Percentiles rank a stretch among this genome's conserved stretches.
These are phyloP conservation scores for Phytophthora constricta DNA, from an alignment of 352 stramenopile genomes.

Conservation along the genomic window DNA sequence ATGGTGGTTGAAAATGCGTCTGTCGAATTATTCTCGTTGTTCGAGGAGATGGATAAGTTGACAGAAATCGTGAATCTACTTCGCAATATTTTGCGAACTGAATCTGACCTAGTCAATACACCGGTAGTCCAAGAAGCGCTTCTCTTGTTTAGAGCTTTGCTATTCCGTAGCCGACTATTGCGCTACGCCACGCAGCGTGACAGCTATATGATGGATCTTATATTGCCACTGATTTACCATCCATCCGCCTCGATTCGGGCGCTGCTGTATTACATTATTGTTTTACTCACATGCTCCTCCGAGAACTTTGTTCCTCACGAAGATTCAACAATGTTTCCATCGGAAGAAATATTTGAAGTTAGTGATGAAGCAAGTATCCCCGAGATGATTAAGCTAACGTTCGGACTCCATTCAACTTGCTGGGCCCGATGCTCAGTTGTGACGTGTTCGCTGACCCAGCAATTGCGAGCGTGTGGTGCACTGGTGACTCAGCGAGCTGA, in stretches of 20 bases:
- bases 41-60: slow-evolving; percentile 52
- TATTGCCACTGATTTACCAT: slow-evolving; percentile 56
- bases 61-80: slow-evolving; percentile 28
- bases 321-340: background rate
- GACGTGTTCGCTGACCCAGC: slow-evolving; percentile 29
- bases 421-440: slow-evolving; percentile 46
- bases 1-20: slow-evolving; percentile 34
- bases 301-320: slow-evolving; percentile 46
- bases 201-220: slow-evolving; percentile 19
- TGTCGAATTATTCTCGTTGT: slow-evolving; percentile 34
- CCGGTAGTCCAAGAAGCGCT: slow-evolving; percentile 32
- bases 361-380: slow-evolving; percentile 30
- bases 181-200: slow-evolving; percentile 42
- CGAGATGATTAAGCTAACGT: slow-evolving; percentile 41
- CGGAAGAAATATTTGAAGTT: background rate
- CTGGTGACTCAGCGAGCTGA: slow-evolving; percentile 20
- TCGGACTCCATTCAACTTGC: slow-evolving; percentile 46
- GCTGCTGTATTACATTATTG: slow-evolving; percentile 66
- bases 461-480: slow-evolving; percentile 18
- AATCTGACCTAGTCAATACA: slow-evolving; percentile 13
- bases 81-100: slow-evolving; percentile 15
- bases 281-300: slow-evolving; percentile 58
- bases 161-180: slow-evolving; percentile 47
- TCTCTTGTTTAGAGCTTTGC: slow-evolving; percentile 46
- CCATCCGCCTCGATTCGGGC: slow-evolving; percentile 43